phyloP scores from a whole-genome alignment of 2,329 filamentous ascomycete genomes.

The Thermoascus crustaceus region DNA sequence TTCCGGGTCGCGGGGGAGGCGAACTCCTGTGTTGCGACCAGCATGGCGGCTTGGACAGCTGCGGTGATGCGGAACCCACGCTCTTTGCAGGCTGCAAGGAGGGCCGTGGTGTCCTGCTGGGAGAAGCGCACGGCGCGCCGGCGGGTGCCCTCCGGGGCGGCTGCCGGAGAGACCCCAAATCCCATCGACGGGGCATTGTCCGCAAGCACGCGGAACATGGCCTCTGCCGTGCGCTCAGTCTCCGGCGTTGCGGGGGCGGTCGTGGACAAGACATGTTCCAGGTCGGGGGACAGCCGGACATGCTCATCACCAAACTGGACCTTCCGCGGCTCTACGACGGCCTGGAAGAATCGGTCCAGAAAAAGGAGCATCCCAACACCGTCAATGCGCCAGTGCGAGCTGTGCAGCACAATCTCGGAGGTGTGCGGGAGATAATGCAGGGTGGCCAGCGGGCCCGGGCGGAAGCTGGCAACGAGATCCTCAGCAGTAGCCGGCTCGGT shows the following conservation, averaged over 20 bases:
- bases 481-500: conserved; percentile 4
- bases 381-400: conserved; percentile 26
- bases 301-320: conserved; percentile 2
- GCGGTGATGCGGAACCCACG: conserved; percentile 2
- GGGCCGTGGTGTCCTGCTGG: background rate
- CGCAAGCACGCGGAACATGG: too few species aligned
- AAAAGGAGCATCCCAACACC: conserved; percentile 21
- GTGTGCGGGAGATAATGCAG: conserved; percentile 8
- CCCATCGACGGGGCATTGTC: too few species aligned
- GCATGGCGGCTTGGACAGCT: conserved; percentile 3
- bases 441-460: conserved; percentile 4
- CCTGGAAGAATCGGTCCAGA: conserved; percentile 14
- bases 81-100: conserved; percentile 3
- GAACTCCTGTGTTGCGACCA: background rate
- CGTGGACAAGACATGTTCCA: too few species aligned
- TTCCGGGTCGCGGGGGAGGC: background rate
- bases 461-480: conserved; percentile 5
- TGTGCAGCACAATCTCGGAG: conserved; percentile 8
- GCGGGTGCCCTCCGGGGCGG: background rate
- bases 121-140: background rate
- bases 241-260: too few species aligned
- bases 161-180: background rate
- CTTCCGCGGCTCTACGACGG: conserved; percentile 5
- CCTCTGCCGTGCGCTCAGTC: too few species aligned
- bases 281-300: too few species aligned